These are phyloP conservation scores for Amphicarpaea edgeworthii DNA, from an alignment of 306 rosid genomes.

Conservation along the genomic window DNA sequence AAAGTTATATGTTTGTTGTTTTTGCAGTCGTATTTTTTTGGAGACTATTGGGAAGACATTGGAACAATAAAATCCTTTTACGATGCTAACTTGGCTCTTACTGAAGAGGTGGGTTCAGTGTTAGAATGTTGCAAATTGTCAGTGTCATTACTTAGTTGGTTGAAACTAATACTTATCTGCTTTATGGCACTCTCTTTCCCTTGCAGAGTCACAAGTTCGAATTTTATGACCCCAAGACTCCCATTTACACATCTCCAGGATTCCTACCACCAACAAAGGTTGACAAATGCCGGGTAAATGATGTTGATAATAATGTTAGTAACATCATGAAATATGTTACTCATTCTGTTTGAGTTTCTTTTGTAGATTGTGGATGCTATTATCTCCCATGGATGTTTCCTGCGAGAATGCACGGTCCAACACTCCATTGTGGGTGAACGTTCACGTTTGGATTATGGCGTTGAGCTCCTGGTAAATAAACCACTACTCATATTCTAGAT, in stretches of 20 bases:
- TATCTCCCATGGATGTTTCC: constrained; percentile 96
- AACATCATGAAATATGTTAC: constrained; percentile 30
- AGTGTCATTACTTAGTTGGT: constrained; percentile 31
- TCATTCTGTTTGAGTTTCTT: constrained; percentile 50
- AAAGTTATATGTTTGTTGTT: constrained; percentile 23
- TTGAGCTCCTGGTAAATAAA: constrained; percentile 77
- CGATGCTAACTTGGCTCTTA: constrained; percentile 87
- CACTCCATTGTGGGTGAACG: constrained; percentile 89
- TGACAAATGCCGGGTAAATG: constrained; percentile 75
- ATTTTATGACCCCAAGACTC: constrained; percentile 89
- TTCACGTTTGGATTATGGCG: constrained; percentile 86
- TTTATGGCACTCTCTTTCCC: constrained; percentile 36
- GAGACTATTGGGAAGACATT: constrained; percentile 97
- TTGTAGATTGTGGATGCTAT: constrained; percentile 86
- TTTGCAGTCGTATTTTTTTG: constrained; percentile 76
- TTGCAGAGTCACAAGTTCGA: constrained; percentile 76
- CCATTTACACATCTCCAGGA: constrained; percentile 89
- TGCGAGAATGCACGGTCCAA: constrained; percentile 75
- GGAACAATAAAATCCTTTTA: constrained; percentile 87
- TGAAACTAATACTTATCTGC: constrained; percentile 35
- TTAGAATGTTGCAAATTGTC: constrained; percentile 5
- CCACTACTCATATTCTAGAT: constrained; percentile 15
- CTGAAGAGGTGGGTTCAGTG: constrained; percentile 76
- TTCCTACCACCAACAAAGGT: constrained; percentile 94
- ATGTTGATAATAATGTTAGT: constrained; percentile 22